Percentiles rank a stretch among this genome's conserved stretches.
Evolutionary conservation across 1,284 basidiomycete species (phyloP).

Genomic region (Marasmius oreades): DNA sequence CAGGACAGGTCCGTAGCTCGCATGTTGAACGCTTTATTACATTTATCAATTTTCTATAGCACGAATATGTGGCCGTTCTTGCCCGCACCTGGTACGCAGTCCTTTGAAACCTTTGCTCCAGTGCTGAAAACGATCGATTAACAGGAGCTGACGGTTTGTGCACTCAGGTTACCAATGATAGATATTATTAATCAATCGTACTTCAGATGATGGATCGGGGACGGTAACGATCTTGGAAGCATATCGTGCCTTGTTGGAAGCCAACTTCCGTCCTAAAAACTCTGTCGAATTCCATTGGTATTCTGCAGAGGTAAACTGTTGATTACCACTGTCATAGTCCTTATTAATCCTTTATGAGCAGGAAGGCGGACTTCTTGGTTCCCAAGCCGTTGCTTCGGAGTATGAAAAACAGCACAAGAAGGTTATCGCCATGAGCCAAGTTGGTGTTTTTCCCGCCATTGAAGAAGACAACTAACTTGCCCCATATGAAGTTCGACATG

Average conservation of each 20-base stretch:
- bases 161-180: neutral
- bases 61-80: conserved; percentile 88
- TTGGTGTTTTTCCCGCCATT: conserved; percentile 26
- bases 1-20: conserved; percentile 70
- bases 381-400: conserved; percentile 82
- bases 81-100: conserved; percentile 71
- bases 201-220: conserved; percentile 85
- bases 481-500: conserved; percentile 75
- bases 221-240: conserved; percentile 90
- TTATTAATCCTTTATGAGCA: conserved; percentile 24
- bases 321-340: neutral
- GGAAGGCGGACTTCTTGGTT: conserved; percentile 95
- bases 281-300: conserved; percentile 97
- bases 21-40: conserved; percentile 1
- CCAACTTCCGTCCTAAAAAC: conserved; percentile 73
- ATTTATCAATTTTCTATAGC: conserved; percentile 32
- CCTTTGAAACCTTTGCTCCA: conserved; percentile 6
- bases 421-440: conserved; percentile 89
- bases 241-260: conserved; percentile 79
- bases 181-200: conserved; percentile 1
- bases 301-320: conserved; percentile 69
- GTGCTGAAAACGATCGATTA: conserved; percentile 21
- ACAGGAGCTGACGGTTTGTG: conserved; percentile 74
- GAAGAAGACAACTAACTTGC: conserved; percentile 1
- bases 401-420: conserved; percentile 66